Conservation (phyloP, 176 grass and related monocot species). For the Zoysia japonica region DNA sequence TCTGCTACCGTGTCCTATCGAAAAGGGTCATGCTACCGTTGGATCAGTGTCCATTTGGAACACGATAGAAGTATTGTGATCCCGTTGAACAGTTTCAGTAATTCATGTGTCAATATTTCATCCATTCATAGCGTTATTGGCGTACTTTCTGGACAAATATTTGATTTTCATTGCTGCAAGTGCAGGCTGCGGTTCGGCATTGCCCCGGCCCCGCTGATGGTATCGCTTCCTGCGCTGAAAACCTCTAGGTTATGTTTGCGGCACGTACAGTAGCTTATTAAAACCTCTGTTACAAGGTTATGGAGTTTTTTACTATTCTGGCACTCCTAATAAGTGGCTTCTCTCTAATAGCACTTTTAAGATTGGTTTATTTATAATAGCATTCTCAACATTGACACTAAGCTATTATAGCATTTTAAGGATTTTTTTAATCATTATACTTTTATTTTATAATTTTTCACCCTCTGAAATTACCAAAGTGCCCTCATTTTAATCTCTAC, state of each 20-base stretch:
- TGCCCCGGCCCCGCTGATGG: background rate
- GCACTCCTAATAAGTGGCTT: no score
- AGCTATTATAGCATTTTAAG: no score
- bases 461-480: no score
- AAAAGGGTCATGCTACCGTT: slow-evolving; percentile 2
- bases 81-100: background rate
- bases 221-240: background rate
- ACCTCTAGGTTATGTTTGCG: background rate
- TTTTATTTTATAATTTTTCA: no score
- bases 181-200: background rate
- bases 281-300: background rate
- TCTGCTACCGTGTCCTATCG: background rate
- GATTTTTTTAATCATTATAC: no score
- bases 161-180: background rate
- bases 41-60: background rate
- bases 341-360: no score
- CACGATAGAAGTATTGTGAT: background rate
- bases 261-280: background rate
- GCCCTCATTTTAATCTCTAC: no score
- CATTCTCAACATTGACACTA: no score
- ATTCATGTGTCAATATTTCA: background rate
- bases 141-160: background rate
- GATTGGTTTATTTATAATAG: no score
- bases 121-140: background rate
- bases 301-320: no score